These are phyloP conservation scores for Mycena vitilis DNA, from an alignment of 768 basidiomycete genomes.

Conservation along the genomic window DNA sequence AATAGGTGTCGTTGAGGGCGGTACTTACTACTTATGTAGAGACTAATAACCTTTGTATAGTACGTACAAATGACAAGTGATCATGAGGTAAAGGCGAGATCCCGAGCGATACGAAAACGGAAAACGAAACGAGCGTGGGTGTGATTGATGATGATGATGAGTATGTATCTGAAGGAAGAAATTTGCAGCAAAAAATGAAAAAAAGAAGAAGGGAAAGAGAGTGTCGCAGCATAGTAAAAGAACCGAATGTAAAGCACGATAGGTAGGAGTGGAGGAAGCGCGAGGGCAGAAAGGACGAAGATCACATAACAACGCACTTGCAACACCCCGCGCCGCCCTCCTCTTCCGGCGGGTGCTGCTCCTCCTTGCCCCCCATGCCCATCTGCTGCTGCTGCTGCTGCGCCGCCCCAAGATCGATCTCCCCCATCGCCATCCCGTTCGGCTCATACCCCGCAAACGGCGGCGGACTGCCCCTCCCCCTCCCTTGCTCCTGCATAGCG, in stretches of 20 bases:
- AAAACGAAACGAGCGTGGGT: conserved; percentile 3
- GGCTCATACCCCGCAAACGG: conserved; percentile 72
- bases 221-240: conserved; percentile 21
- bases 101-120: too few species aligned
- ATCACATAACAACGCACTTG: conserved; percentile 89
- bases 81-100: too few species aligned
- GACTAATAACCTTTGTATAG: conserved; percentile 16
- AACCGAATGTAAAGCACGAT: conserved; percentile 16
- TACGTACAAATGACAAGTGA: conserved; percentile 26
- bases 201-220: not conserved
- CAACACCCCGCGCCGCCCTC: conserved; percentile 73
- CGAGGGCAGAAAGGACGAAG: not conserved
- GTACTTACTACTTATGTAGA: not conserved
- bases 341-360: conserved; percentile 57
- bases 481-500: conserved; percentile 42
- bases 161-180: too few species aligned
- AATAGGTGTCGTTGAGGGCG: not conserved
- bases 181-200: not conserved
- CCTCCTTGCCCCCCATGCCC: conserved; percentile 41
- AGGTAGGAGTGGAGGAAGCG: too few species aligned
- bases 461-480: conserved; percentile 64
- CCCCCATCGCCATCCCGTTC: conserved; percentile 12
- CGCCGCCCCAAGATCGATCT: conserved; percentile 43
- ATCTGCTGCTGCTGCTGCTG: conserved; percentile 44
- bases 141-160: conserved; percentile 9